Base-by-base conservation (phyloP, 2,329 filamentous ascomycete species). In the Dryadomyces quercus-mongolicae region DNA sequence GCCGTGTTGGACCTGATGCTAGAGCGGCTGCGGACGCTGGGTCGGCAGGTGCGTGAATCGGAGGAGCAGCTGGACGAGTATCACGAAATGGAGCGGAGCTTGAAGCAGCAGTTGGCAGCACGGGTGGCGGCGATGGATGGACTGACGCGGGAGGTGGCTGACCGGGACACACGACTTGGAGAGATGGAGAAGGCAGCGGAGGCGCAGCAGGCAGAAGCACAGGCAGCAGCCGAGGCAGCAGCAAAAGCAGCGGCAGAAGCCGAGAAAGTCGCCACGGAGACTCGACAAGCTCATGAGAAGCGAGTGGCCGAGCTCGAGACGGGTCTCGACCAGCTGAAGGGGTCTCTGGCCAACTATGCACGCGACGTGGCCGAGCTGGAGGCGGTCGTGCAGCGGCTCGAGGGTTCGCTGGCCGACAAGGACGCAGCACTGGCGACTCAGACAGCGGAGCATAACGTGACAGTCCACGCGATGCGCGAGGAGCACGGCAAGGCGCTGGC, bases 41-140 rank as follows among this genome's bases (percentile, higher is more conserved):
- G 74, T 1, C 70, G 69, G 46, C 70, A 69, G 53, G 68, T 66
- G 9, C 71, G 68, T 31, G 74, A 77, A 49, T 70, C 67, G 44
- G 79, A 82, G 49, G 71, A 71, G n/a, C 65, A 69, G 31, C 76
- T 84, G 38, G 80, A 83, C 62, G 77, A 83, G 65, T 80, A 81
- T 64, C 78, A 79, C 61, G 71, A 72, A 21, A 72, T 77, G 6
- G 79, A 82, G 65, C 65, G 70, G 0, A 76, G 74, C 0, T 68
- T 84, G 13, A 73, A 79, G 1, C 73, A 78, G 58, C 80, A 84
- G 60, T 73, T 84, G 3, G 68, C 71, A 10, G 72, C 76, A 0
- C 71, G 78, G 0, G 74, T 79, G 0, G 69, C 71, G 0, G 75
- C 72, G 18, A 76, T 77, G 69, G 74, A 78, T 36, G 66, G 63